phyloP scores from a whole-genome alignment of 2,329 filamentous ascomycete genomes.

The Leptographium wingfieldii region DNA sequence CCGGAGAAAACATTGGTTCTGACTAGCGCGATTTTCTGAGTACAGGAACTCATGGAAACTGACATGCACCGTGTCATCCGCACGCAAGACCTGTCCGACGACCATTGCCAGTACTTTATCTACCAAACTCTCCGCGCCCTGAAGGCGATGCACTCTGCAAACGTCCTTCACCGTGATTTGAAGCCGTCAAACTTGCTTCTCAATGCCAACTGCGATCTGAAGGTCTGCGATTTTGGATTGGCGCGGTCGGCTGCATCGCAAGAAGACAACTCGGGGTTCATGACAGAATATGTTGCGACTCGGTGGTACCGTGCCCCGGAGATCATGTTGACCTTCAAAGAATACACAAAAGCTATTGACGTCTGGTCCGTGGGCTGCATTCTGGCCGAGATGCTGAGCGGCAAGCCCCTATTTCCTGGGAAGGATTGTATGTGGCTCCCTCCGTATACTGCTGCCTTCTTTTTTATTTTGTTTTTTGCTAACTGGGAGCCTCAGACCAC shows the following conservation, averaged over 20 bases:
- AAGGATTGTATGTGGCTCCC: constrained; percentile 70
- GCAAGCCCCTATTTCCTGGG: constrained; percentile 93
- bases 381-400: constrained; percentile 95
- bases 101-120: constrained; percentile 99
- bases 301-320: constrained; percentile 98
- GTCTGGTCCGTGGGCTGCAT: constrained; percentile 99
- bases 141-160: constrained; percentile 99
- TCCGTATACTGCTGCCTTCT: no score
- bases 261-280: constrained; percentile 99
- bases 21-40: not conserved
- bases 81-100: constrained; percentile 94
- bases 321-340: constrained; percentile 99
- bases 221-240: constrained; percentile 97
- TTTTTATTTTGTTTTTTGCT: not conserved
- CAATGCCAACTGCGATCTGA: constrained; percentile 97
- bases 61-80: constrained; percentile 99
- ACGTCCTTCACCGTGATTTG: constrained; percentile 91
- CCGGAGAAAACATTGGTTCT: not conserved
- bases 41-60: constrained; percentile 94
- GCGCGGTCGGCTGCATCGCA: constrained; percentile 91
- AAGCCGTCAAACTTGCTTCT: constrained; percentile 95
- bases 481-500: constrained; percentile 50
- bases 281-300: constrained; percentile 99
- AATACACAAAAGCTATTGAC: constrained; percentile 99
- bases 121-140: constrained; percentile 96